Percentiles rank a stretch among this genome's conserved stretches.
phyloP scores from a whole-genome alignment of 2,329 filamentous ascomycete genomes.

The Trichoderma harzianum region DNA sequence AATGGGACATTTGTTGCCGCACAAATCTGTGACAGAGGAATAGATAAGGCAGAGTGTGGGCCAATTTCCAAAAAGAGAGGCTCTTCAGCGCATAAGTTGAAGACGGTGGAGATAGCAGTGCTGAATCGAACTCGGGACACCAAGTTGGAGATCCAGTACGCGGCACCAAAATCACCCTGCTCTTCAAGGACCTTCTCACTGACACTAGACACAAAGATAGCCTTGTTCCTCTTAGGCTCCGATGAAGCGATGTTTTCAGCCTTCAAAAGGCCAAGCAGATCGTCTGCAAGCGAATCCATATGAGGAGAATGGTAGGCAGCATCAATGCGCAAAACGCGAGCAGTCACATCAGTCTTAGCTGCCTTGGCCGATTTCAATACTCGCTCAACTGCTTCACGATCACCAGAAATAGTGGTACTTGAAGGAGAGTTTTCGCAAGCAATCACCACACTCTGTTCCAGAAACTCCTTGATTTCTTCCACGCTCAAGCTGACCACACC shows the following conservation, averaged over 20 bases:
- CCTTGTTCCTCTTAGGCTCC: neutral
- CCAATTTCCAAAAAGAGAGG: conserved; percentile 27
- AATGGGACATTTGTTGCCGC: neutral
- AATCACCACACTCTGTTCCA: conserved; percentile 18
- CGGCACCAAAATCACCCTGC: neutral
- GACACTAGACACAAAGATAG: conserved; percentile 12
- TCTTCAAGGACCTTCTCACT: conserved; percentile 10
- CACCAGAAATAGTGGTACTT: conserved; percentile 38
- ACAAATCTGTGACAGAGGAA: conserved; percentile 27
- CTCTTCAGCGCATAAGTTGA: conserved; percentile 2
- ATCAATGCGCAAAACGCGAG: conserved; percentile 24
- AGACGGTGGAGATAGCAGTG: conserved; percentile 14
- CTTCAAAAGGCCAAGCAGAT: conserved; percentile 5
- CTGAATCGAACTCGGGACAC: conserved; percentile 21
- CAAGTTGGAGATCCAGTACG: conserved; percentile 17
- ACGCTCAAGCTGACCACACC: conserved; percentile 30
- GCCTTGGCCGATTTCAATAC: conserved; percentile 31
- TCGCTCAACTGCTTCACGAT: conserved; percentile 28
- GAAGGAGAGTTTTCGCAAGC: conserved; percentile 44
- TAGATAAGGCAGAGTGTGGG: conserved; percentile 27
- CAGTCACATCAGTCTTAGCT: conserved; percentile 31
- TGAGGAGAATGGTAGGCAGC: conserved; percentile 32
- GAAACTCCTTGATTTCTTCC: conserved; percentile 23
- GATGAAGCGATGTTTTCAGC: neutral
- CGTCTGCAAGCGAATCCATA: conserved; percentile 22